Conservation (phyloP, 768 basidiomycete genomes). For the Termitomyces sp. region DNA sequence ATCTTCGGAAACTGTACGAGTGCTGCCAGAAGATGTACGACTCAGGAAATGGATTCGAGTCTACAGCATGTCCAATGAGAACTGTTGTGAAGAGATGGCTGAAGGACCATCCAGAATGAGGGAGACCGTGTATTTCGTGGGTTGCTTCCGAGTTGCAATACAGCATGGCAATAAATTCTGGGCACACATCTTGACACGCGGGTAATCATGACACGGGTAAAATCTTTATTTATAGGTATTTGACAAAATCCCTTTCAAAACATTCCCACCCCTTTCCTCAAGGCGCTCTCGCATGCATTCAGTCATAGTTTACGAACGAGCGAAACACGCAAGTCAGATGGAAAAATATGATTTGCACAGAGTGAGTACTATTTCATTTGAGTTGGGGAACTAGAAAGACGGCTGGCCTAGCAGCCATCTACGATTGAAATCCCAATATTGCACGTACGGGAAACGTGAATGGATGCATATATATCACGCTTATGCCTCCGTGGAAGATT, state of each 20-base stretch:
- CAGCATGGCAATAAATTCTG: not conserved
- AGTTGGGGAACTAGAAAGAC: not conserved
- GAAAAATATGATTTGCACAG: no score
- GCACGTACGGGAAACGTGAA: not conserved
- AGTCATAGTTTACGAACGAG: no score
- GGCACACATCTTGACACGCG: no score
- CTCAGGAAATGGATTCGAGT: not conserved
- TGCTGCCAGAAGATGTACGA: constrained; percentile 16
- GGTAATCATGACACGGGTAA: not conserved
- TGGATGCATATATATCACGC: not conserved
- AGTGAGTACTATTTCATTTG: not conserved
- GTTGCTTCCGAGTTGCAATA: not conserved
- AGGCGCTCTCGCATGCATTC: no score
- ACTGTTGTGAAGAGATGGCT: constrained; percentile 13
- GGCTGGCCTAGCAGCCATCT: not conserved
- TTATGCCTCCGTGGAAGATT: not conserved
- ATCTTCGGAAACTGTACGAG: constrained; percentile 12
- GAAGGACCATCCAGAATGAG: constrained; percentile 7
- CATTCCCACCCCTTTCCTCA: no score
- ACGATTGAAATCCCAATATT: not conserved
- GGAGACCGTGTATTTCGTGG: not conserved
- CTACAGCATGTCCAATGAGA: constrained; percentile 15
- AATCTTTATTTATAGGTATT: not conserved
- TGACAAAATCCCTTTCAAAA: no score
- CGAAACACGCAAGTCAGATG: not conserved